These are phyloP conservation scores for Ceratorhiza oryzae-sativae DNA, from an alignment of 1,284 basidiomycete species.

Conservation along the genomic window DNA sequence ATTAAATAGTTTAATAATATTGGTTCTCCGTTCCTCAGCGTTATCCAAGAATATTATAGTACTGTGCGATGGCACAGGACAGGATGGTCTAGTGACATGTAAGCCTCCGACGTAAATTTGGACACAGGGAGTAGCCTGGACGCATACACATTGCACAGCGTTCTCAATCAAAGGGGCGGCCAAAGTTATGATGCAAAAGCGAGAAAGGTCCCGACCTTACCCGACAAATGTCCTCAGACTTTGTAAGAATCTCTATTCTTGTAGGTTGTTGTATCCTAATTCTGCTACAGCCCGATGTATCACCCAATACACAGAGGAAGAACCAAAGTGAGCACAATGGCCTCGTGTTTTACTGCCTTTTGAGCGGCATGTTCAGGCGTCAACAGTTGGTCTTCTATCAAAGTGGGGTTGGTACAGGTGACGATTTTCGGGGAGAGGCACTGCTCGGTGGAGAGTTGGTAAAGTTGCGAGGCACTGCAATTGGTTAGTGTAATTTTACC, in stretches of 20 bases:
- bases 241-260: not conserved
- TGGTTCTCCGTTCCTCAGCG: not conserved
- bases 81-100: slow-evolving; percentile 23
- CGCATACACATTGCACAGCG: not conserved
- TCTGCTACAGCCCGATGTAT: slow-evolving; percentile 2
- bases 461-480: slow-evolving; percentile 1
- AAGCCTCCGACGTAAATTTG: not conserved
- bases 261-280: not conserved
- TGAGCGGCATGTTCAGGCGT: not conserved
- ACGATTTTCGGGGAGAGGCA: slow-evolving; percentile 10
- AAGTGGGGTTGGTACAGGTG: slow-evolving; percentile 34
- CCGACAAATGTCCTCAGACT: slow-evolving; percentile 18
- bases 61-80: slow-evolving; percentile 22
- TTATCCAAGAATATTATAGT: slow-evolving; percentile 4
- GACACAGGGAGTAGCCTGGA: not conserved
- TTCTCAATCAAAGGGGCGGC: slow-evolving; percentile 1
- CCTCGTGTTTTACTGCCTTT: too few species aligned
- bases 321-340: not conserved
- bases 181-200: slow-evolving; percentile 1
- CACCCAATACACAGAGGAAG: slow-evolving; percentile 4
- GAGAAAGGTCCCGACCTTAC: not conserved
- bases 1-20: not conserved
- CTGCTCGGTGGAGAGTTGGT: not conserved
- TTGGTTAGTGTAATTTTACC: not conserved
- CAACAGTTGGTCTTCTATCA: slow-evolving; percentile 40